Evolutionary conservation across 352 stramenopile genomes (phyloP).

Genomic region (Phytophthora aleatoria): DNA sequence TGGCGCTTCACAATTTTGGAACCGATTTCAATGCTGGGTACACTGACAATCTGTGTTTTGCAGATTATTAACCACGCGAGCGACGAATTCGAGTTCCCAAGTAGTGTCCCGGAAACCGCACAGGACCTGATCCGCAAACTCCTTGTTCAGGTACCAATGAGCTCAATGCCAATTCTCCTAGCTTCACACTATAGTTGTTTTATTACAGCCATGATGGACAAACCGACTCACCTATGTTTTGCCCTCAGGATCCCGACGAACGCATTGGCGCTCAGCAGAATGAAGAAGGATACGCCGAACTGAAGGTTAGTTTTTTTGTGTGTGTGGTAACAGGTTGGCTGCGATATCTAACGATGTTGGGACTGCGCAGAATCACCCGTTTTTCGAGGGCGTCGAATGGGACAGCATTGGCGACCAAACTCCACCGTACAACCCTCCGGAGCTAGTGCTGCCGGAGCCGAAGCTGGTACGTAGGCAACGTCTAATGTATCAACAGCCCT

Average conservation of each 20-base stretch:
- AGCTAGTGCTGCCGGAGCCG: constrained; percentile 62
- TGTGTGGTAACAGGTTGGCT: neutral
- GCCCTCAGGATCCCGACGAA: constrained; percentile 48
- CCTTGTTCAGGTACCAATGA: constrained; percentile 59
- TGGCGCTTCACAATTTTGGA: neutral
- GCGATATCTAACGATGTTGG: constrained; percentile 1
- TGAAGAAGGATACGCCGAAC: constrained; percentile 63
- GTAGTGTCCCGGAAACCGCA: constrained; percentile 63
- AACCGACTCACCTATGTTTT: neutral
- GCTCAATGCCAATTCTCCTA: neutral
- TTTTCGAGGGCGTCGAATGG: constrained; percentile 85
- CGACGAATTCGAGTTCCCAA: constrained; percentile 79
- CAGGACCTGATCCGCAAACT: constrained; percentile 78
- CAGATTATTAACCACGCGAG: constrained; percentile 85
- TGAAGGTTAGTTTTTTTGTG: constrained; percentile 55
- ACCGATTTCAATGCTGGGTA: neutral
- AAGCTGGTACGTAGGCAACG: constrained; percentile 42
- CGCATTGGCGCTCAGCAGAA: constrained; percentile 75
- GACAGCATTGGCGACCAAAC: constrained; percentile 53
- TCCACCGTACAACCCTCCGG: constrained; percentile 63
- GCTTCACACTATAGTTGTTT: neutral
- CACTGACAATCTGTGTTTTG: constrained; percentile 8
- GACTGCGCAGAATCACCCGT: constrained; percentile 59
- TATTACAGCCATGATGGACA: neutral
- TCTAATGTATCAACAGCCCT: neutral